phyloP scores from a whole-genome alignment of 2,329 filamentous ascomycete species.

The Colletotrichum filicis region DNA sequence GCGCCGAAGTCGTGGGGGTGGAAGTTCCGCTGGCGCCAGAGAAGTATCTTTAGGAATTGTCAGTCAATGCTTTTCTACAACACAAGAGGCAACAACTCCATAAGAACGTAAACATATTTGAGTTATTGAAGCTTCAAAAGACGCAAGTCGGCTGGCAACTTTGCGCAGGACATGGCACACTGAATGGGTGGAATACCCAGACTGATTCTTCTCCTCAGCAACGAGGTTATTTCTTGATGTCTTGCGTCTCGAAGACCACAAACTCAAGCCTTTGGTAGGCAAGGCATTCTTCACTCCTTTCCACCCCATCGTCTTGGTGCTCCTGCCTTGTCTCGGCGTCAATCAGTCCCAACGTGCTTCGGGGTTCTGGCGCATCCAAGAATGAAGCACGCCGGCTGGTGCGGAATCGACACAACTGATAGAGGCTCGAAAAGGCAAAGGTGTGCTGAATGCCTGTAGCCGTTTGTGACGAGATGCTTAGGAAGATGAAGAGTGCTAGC shows the following conservation, averaged over 20 bases:
- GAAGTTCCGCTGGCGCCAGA: slow-evolving; percentile 38
- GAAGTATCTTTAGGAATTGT: slow-evolving; percentile 44
- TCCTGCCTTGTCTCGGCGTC: not conserved
- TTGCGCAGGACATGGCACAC: slow-evolving; percentile 20
- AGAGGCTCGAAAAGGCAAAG: not conserved
- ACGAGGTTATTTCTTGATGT: slow-evolving; percentile 28
- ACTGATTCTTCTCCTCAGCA: slow-evolving; percentile 17
- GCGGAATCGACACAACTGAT: not conserved
- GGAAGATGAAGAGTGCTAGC: not conserved
- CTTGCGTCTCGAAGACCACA: slow-evolving; percentile 46
- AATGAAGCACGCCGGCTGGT: not conserved
- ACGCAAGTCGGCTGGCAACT: slow-evolving; percentile 19
- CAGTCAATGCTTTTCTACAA: not conserved
- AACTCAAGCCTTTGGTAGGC: slow-evolving; percentile 46
- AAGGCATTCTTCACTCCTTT: slow-evolving; percentile 49
- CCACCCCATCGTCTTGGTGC: slow-evolving; percentile 47
- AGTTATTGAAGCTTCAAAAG: not conserved
- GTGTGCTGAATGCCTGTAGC: not conserved
- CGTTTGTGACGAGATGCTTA: not conserved
- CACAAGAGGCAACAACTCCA: not conserved
- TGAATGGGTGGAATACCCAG: slow-evolving; percentile 31
- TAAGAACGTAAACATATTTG: not conserved
- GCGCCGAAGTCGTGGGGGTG: slow-evolving; percentile 42
- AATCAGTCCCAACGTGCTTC: not conserved
- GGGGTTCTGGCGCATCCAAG: not conserved